Base-by-base conservation (phyloP, 768 basidiomycete species). In the Hericium alpestre region DNA sequence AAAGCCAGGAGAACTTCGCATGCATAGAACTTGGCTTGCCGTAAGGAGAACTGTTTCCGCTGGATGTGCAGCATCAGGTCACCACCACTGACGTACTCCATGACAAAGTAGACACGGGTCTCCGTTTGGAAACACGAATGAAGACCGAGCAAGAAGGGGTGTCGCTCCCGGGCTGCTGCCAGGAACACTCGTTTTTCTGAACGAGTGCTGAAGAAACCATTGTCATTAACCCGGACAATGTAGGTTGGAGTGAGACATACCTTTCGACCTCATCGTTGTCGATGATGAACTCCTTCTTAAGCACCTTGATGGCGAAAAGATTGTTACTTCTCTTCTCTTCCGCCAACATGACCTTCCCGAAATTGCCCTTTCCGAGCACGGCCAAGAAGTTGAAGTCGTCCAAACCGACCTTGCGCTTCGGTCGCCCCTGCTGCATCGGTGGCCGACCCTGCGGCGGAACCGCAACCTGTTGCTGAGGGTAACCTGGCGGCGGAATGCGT, bases 121-220 rank as follows among this genome's bases (percentile, higher is more conserved):
- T 98, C 96, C 4, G 96, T 98, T 74, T 99, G 96, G 84, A 99
- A 99, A 76, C 96, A 98, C 15, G 95, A 98, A 68, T 98, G 96
- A 41, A 99, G 77, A 12, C 88, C 91, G 61, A 99, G 86, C 43
- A 99, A 73, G 83, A 99, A 99, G 0, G 96, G 96, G 73, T 99
- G 96, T 4, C 94, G 83, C 69, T 98, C 93, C 59, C 87, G 81
- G 4, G 96, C 95, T n/a, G 96, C 95, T 13, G 95, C 86, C 57
- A 98, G 74, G 75, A 97, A 98, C 40, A 99, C 96, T 25, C 96
- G 90, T 72, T 99, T 99, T 72, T 99, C 96, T 2, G 96, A 98
- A 59, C 95, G 94, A 18, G 96, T 98, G 65, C 96, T 98, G 61
- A 12, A 55, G 15, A 55, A 12, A 23, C 51, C 40, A 49, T 52